These are phyloP conservation scores for Clavariopsis aquatica DNA, from an alignment of 495 filamentous ascomycete species.

Conservation along the genomic window DNA sequence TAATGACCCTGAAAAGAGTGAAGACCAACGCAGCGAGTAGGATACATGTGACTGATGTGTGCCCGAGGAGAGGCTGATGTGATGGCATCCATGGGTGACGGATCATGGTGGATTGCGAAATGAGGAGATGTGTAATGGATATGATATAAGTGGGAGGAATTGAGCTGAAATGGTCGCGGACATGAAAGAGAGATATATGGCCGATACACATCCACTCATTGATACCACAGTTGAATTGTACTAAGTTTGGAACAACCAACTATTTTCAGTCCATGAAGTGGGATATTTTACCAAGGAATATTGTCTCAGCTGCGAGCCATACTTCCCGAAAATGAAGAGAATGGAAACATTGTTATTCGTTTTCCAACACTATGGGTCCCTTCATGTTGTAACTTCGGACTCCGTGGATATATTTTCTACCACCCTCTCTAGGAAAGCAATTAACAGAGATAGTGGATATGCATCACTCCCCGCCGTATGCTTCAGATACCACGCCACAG, in stretches of 20 bases:
- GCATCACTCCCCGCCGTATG: not conserved
- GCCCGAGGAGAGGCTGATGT: conserved; percentile 6
- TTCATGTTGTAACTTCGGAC: not conserved
- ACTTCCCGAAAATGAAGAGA: not conserved
- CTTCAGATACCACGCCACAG: not conserved
- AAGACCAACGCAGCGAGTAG: not conserved
- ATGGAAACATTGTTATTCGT: not conserved
- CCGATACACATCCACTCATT: not conserved
- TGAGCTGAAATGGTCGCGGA: conserved; percentile 6
- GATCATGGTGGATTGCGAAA: not conserved
- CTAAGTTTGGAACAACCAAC: not conserved
- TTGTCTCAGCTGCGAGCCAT: not conserved
- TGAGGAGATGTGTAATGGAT: conserved; percentile 1
- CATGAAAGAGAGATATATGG: not conserved
- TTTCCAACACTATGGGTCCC: not conserved
- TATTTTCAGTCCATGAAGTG: not conserved
- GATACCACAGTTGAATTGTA: not conserved
- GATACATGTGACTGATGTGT: conserved; percentile 4
- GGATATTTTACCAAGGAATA: conserved; percentile 1
- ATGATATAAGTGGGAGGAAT: not conserved
- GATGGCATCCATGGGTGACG: conserved; percentile 1
- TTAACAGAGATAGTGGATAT: not conserved
- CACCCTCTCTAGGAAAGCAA: not conserved
- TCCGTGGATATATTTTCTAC: conserved; percentile 1
- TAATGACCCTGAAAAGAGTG: conserved; percentile 6